Percentiles rank a stretch among this genome's conserved stretches.
Conservation (phyloP, 2,329 filamentous ascomycete species). For the Ascochyta koolunga region DNA sequence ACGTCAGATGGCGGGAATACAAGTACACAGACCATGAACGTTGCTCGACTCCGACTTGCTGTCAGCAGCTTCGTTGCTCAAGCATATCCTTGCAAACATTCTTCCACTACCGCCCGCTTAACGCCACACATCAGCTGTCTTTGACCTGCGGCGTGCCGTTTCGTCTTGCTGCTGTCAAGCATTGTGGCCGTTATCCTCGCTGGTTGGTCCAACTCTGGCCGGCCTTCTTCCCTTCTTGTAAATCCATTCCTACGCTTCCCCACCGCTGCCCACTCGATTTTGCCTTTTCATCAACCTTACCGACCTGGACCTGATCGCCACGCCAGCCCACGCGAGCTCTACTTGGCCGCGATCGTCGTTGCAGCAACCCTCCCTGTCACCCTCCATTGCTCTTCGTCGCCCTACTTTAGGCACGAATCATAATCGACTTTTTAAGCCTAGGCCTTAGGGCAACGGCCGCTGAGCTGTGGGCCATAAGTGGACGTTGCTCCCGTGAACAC, state of each 20-base stretch:
- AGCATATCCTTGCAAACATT: constrained; percentile 45
- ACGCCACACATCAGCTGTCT: constrained; percentile 48
- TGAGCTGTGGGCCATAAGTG: constrained; percentile 44
- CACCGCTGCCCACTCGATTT: constrained; percentile 38
- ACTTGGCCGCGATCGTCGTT: constrained; percentile 45
- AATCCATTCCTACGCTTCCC: constrained; percentile 44
- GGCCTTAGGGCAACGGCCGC: constrained; percentile 40
- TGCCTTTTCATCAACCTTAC: constrained; percentile 32
- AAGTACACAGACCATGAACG: constrained; percentile 34
- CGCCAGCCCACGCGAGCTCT: constrained; percentile 43
- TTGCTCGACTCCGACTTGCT: constrained; percentile 37
- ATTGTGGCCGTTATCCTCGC: constrained; percentile 39
- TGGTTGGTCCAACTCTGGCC: constrained; percentile 43
- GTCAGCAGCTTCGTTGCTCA: constrained; percentile 38
- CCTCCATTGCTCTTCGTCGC: constrained; percentile 36
- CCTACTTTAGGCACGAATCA: constrained; percentile 47
- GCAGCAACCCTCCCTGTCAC: constrained; percentile 38
- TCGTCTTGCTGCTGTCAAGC: constrained; percentile 33
- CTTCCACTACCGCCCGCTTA: constrained; percentile 39
- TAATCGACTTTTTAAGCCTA: constrained; percentile 35
- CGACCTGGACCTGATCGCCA: constrained; percentile 42
- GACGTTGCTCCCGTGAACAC: constrained; percentile 43
- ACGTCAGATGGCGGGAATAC: constrained; percentile 44
- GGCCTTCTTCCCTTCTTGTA: constrained; percentile 46
- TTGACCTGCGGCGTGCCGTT: constrained; percentile 43